Percentiles rank a stretch among this genome's conserved stretches.
Conservation (phyloP, 2,329 filamentous ascomycete genomes). For the Calonectria pseudoturangicola region DNA sequence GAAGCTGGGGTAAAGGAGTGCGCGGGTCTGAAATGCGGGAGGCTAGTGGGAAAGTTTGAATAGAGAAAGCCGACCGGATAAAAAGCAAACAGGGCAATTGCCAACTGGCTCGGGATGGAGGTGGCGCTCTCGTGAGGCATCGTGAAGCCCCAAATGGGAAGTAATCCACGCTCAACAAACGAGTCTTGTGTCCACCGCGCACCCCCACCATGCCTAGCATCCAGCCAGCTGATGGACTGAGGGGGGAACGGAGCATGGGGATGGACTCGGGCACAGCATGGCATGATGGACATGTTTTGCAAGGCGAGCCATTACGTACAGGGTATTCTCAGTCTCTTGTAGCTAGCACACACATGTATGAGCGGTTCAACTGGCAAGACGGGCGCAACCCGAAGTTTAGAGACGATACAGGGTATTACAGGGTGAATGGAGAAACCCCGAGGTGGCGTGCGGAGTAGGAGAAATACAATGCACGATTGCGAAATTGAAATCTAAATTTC, state of each 20-base stretch:
- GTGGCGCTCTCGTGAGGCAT: constrained; percentile 49
- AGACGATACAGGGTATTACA: constrained; percentile 28
- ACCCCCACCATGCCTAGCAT: constrained; percentile 48
- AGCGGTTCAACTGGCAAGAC: constrained; percentile 4
- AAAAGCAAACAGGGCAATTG: constrained; percentile 41
- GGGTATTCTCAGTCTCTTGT: constrained; percentile 38
- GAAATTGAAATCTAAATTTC: constrained; percentile 33
- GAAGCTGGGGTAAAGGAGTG: constrained; percentile 50
- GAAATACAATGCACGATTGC: constrained; percentile 34
- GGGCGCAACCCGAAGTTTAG: constrained; percentile 14
- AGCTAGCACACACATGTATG: background rate
- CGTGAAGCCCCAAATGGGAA: constrained; percentile 49
- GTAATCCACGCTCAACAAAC: constrained; percentile 44
- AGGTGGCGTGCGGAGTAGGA: constrained; percentile 32
- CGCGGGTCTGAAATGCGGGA: constrained; percentile 38
- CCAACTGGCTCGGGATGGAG: constrained; percentile 38
- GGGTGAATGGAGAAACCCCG: constrained; percentile 30
- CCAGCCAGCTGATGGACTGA: constrained; percentile 46
- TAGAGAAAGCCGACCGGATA: constrained; percentile 41
- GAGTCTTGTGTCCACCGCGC: constrained; percentile 34
- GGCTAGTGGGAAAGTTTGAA: constrained; percentile 36
- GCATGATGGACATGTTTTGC: constrained; percentile 48
- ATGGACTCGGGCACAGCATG: constrained; percentile 46
- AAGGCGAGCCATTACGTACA: constrained; percentile 52
- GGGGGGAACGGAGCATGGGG: constrained; percentile 45